Evolutionary conservation across 164 flowering plant species (phyloP).

Genomic region (Vitis riparia): DNA sequence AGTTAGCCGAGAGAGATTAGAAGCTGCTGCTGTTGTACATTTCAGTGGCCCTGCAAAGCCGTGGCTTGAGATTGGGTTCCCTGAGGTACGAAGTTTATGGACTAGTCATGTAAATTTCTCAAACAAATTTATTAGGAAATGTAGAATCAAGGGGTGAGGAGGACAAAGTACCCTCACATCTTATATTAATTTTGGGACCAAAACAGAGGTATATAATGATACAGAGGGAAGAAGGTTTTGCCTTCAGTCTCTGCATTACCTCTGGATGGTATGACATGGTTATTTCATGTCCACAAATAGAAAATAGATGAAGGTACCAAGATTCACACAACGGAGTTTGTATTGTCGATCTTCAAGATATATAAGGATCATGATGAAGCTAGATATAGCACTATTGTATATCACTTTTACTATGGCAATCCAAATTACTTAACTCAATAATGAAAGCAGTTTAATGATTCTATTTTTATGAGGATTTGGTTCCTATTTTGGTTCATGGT

Average conservation of each 20-base stretch:
- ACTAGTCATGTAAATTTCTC: slow-evolving; percentile 46
- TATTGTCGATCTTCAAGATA: slow-evolving; percentile 1
- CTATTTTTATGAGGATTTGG: no score
- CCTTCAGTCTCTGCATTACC: slow-evolving; percentile 51
- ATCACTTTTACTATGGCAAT: background rate
- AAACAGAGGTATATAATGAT: slow-evolving; percentile 13
- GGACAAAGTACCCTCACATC: slow-evolving; percentile 19
- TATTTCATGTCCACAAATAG: slow-evolving; percentile 19
- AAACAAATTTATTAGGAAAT: slow-evolving; percentile 44
- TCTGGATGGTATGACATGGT: slow-evolving; percentile 7
- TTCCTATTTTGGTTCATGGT: no score
- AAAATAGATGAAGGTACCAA: slow-evolving; percentile 8
- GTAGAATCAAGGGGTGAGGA: slow-evolving; percentile 40
- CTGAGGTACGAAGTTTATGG: slow-evolving; percentile 53
- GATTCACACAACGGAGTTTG: background rate
- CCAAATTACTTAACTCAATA: background rate
- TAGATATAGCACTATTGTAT: slow-evolving; percentile 5
- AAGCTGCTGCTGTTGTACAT: slow-evolving; percentile 60
- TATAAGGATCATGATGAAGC: background rate
- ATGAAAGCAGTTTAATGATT: background rate
- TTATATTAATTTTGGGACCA: slow-evolving; percentile 16
- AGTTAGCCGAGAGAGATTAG: slow-evolving; percentile 20
- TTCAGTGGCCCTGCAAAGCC: slow-evolving; percentile 79
- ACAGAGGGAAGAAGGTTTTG: slow-evolving; percentile 53
- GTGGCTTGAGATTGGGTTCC: slow-evolving; percentile 61